Percentiles rank a stretch among this genome's conserved stretches.
These are phyloP conservation scores for Brettanomyces sp. DNA, from an alignment of 805 yeast genomes.

Conservation along the genomic window DNA sequence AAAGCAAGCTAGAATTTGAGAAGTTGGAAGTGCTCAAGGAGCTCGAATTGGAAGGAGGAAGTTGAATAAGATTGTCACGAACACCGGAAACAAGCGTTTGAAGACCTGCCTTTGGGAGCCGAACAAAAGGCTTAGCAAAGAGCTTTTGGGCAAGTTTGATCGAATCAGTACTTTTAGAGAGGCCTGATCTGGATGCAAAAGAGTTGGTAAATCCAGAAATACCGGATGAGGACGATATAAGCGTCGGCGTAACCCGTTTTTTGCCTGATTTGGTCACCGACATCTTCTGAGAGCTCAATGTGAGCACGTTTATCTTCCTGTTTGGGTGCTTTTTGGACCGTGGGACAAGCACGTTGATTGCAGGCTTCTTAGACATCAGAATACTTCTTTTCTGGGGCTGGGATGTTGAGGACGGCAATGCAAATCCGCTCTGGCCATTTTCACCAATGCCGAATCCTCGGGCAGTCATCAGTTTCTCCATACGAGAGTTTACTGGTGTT, in stretches of 20 bases:
- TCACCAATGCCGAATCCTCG: constrained; percentile 3
- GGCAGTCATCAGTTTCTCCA: constrained; percentile 34
- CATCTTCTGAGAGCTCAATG: constrained; percentile 32
- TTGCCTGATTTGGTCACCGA: constrained; percentile 68
- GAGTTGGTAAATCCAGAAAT: neutral
- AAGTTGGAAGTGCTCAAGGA: neutral
- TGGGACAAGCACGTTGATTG: constrained; percentile 18
- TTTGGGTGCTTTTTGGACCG: constrained; percentile 24
- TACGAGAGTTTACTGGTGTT: constrained; percentile 17
- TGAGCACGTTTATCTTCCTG: constrained; percentile 9
- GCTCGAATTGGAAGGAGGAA: neutral
- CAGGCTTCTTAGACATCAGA: neutral
- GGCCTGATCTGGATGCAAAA: neutral
- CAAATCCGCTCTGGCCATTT: neutral
- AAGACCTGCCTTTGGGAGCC: constrained; percentile 54
- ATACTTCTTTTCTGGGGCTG: neutral
- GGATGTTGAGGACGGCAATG: neutral
- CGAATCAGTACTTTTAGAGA: neutral
- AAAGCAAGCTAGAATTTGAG: neutral
- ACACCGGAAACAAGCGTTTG: constrained; percentile 57
- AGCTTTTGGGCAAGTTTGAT: constrained; percentile 16
- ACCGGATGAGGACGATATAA: constrained; percentile 37
- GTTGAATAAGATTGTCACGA: constrained; percentile 26
- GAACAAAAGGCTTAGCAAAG: constrained; percentile 37
- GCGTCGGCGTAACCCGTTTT: constrained; percentile 64